A percentile compares a stretch with the other conserved stretches of the same genome.
Evolutionary conservation across 139 green algal genomes (phyloP).

Genomic region (Chlorella sp.): DNA sequence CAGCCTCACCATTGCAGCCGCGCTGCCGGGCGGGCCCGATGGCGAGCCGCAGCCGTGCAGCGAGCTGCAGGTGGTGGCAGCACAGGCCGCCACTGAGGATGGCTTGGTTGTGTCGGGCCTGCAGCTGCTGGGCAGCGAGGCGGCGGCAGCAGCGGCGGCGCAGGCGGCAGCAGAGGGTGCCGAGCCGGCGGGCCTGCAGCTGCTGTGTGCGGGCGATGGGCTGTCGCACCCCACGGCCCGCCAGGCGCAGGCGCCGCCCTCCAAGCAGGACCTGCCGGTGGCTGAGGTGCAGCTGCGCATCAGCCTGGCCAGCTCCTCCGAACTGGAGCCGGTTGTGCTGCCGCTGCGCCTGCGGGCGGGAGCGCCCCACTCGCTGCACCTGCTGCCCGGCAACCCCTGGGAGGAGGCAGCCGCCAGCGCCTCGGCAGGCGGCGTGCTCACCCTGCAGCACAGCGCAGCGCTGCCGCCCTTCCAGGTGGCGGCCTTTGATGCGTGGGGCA

Average conservation of each 20-base stretch:
- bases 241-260: constrained; percentile 21
- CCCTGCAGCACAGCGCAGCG: constrained; percentile 16
- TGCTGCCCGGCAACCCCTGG: constrained; percentile 60
- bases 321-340: constrained; percentile 31
- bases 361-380: constrained; percentile 47
- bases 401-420: not conserved
- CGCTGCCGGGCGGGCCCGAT: not conserved
- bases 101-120: constrained; percentile 2
- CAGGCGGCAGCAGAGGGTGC: not conserved
- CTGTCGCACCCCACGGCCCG: constrained; percentile 20
- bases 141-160: constrained; percentile 4
- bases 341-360: constrained; percentile 58
- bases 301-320: not conserved
- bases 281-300: constrained; percentile 26
- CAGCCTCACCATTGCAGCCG: not conserved
- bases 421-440: not conserved
- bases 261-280: constrained; percentile 12
- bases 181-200: not conserved
- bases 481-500: constrained; percentile 67
- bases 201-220: not conserved
- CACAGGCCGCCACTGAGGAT: constrained; percentile 34
- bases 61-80: constrained; percentile 26
- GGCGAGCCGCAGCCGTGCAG: constrained; percentile 35
- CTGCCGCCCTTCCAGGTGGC: constrained; percentile 53
- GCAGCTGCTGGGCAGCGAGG: constrained; percentile 26